Conservation (phyloP, 345 rosid genomes). For the Ailanthus altissimus region DNA sequence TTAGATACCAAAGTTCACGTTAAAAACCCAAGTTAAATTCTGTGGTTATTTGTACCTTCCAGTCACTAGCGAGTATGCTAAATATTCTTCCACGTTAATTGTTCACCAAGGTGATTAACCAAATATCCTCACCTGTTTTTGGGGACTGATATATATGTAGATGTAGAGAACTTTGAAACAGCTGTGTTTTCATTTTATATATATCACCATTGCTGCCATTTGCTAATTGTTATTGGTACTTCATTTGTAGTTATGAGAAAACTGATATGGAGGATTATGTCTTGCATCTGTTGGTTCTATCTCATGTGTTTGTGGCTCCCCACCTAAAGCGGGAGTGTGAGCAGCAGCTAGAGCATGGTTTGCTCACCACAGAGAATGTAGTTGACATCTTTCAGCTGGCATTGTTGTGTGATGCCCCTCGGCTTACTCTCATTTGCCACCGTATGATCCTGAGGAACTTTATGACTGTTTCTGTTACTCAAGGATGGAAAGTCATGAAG, state of each 20-base stretch:
- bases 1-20: background rate
- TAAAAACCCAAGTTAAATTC: background rate
- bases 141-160: no score
- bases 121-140: no score
- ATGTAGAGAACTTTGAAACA: background rate
- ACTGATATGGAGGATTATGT: constrained; percentile 65
- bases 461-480: constrained; percentile 45
- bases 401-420: constrained; percentile 74
- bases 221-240: constrained; percentile 21
- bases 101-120: no score
- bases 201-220: constrained; percentile 8
- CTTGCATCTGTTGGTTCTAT: constrained; percentile 67
- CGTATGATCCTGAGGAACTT: constrained; percentile 64
- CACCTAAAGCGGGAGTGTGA: constrained; percentile 66
- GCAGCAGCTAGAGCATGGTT: constrained; percentile 60
- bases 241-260: constrained; percentile 63
- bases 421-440: constrained; percentile 67
- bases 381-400: constrained; percentile 84
- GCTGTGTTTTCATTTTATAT: background rate
- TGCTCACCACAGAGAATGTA: constrained; percentile 66
- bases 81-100: background rate
- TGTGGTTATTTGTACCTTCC: background rate
- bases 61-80: background rate
- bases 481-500: constrained; percentile 86
- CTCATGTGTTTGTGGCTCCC: constrained; percentile 73